phyloP scores from a whole-genome alignment of 2,329 filamentous ascomycete species.

The Cytospora piceicola region DNA sequence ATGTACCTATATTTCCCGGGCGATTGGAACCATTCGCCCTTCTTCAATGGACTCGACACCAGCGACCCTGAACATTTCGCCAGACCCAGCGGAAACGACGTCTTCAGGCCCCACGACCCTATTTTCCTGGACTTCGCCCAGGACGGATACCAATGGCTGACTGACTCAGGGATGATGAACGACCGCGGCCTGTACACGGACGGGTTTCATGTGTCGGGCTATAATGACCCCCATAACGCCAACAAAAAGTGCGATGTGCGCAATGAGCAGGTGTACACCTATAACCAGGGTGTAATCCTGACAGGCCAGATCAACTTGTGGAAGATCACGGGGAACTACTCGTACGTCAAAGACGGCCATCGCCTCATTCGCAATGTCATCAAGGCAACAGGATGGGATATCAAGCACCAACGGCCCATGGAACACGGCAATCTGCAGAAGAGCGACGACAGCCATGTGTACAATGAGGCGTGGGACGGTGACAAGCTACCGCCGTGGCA shows the following conservation, averaged over 20 bases:
- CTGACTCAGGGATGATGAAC: slow-evolving; percentile 80
- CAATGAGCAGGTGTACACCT: slow-evolving; percentile 90
- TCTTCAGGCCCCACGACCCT: slow-evolving; percentile 54
- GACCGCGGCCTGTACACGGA: slow-evolving; percentile 76
- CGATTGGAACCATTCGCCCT: slow-evolving; percentile 74
- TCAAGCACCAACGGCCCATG: slow-evolving; percentile 46
- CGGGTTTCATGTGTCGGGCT: slow-evolving; percentile 82
- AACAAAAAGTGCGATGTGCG: slow-evolving; percentile 77
- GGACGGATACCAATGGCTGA: slow-evolving; percentile 81
- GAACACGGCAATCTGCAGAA: slow-evolving; percentile 40
- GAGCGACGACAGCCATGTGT: slow-evolving; percentile 26
- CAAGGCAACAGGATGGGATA: slow-evolving; percentile 74
- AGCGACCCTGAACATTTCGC: slow-evolving; percentile 7
- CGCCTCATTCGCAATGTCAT: slow-evolving; percentile 75
- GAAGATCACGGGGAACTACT: slow-evolving; percentile 71
- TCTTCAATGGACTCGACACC: slow-evolving; percentile 40
- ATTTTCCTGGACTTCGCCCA: slow-evolving; percentile 74
- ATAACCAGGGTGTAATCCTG: slow-evolving; percentile 91
- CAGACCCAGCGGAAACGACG: slow-evolving; percentile 32
- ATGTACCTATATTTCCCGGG: slow-evolving; percentile 93
- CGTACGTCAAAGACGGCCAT: slow-evolving; percentile 80
- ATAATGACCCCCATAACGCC: slow-evolving; percentile 59
- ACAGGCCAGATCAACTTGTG: slow-evolving; percentile 81
- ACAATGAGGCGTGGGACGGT: slow-evolving; percentile 37
- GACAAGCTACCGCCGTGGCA: slow-evolving; percentile 61